Evolutionary conservation across 2,329 filamentous ascomycete species (phyloP).

Genomic region (Diplocarpon rosae): DNA sequence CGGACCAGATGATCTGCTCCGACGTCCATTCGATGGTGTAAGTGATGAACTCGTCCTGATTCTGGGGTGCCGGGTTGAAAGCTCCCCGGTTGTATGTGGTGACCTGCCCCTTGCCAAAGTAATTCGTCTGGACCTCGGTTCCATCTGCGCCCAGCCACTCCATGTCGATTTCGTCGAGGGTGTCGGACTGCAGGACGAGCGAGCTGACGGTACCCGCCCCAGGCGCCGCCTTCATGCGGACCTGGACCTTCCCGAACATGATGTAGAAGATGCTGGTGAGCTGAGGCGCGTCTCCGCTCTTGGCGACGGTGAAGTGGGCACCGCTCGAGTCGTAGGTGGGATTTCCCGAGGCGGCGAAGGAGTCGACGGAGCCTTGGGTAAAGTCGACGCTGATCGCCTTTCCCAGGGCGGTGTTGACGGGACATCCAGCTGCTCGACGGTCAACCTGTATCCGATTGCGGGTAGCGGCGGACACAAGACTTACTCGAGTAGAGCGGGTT

Average conservation of each 20-base stretch:
- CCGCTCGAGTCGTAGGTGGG: slow-evolving; percentile 69
- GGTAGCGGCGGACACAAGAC: slow-evolving; percentile 7
- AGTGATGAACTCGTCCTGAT: slow-evolving; percentile 67
- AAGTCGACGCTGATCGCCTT: slow-evolving; percentile 80
- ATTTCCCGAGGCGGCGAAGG: slow-evolving; percentile 60
- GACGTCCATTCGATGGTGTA: slow-evolving; percentile 90
- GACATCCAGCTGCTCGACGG: slow-evolving; percentile 44
- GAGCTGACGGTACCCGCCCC: slow-evolving; percentile 90
- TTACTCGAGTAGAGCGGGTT: slow-evolving; percentile 37
- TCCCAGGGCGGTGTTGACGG: slow-evolving; percentile 68
- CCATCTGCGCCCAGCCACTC: slow-evolving; percentile 82
- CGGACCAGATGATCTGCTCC: slow-evolving; percentile 75
- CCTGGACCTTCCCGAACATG: slow-evolving; percentile 92
- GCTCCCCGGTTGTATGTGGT: slow-evolving; percentile 78
- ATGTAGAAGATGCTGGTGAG: slow-evolving; percentile 92
- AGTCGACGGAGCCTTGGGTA: slow-evolving; percentile 62
- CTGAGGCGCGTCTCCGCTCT: slow-evolving; percentile 74
- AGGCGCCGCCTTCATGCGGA: slow-evolving; percentile 74
- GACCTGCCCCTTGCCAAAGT: slow-evolving; percentile 87
- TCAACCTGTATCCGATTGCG: slow-evolving; percentile 8
- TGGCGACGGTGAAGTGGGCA: slow-evolving; percentile 66
- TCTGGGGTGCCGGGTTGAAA: slow-evolving; percentile 58
- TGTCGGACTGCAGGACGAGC: slow-evolving; percentile 81
- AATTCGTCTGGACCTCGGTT: slow-evolving; percentile 84
- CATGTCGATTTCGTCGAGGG: slow-evolving; percentile 91